Evolutionary conservation across 352 stramenopile species (phyloP).

Genomic region (Globisporangium polare): DNA sequence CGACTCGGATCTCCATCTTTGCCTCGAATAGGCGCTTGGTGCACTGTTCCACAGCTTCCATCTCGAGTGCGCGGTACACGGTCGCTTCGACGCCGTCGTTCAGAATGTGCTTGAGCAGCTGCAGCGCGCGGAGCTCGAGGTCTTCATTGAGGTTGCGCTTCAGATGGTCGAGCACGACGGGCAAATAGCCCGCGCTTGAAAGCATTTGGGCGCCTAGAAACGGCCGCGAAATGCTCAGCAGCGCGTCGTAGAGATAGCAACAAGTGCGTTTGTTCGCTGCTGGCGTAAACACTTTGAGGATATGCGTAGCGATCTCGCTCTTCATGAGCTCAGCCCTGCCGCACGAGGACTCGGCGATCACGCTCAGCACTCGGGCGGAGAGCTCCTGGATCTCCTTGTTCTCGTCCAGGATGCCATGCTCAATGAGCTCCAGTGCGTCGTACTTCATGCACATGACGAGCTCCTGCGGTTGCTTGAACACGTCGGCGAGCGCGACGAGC

Average conservation of each 20-base stretch:
- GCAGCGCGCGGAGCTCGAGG: conserved; percentile 44
- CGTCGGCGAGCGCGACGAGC: conserved; percentile 35
- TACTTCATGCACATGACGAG: conserved; percentile 60
- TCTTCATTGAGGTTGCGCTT: conserved; percentile 23
- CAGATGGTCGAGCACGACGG: conserved; percentile 49
- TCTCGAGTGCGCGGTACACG: conserved; percentile 46
- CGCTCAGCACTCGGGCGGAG: conserved; percentile 44
- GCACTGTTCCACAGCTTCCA: conserved; percentile 40
- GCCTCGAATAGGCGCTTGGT: conserved; percentile 39
- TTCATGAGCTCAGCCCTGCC: conserved; percentile 38
- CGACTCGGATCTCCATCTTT: conserved; percentile 34
- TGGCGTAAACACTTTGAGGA: conserved; percentile 43
- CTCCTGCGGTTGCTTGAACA: conserved; percentile 62
- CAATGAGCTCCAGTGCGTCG: conserved; percentile 52
- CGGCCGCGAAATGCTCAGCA: conserved; percentile 34
- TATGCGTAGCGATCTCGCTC: conserved; percentile 29
- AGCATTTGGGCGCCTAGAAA: conserved; percentile 52
- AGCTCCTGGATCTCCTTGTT: conserved; percentile 49
- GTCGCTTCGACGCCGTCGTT: conserved; percentile 62
- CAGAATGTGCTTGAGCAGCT: conserved; percentile 57
- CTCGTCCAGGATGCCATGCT: conserved; percentile 30
- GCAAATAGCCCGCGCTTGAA: conserved; percentile 42
- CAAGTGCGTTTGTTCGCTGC: conserved; percentile 25
- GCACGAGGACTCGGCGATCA: conserved; percentile 41
- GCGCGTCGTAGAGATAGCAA: conserved; percentile 46